Percentiles rank a stretch among this genome's conserved stretches.
phyloP scores from a whole-genome alignment of 495 filamentous ascomycete genomes.

The Parathielavia hyrcaniae region DNA sequence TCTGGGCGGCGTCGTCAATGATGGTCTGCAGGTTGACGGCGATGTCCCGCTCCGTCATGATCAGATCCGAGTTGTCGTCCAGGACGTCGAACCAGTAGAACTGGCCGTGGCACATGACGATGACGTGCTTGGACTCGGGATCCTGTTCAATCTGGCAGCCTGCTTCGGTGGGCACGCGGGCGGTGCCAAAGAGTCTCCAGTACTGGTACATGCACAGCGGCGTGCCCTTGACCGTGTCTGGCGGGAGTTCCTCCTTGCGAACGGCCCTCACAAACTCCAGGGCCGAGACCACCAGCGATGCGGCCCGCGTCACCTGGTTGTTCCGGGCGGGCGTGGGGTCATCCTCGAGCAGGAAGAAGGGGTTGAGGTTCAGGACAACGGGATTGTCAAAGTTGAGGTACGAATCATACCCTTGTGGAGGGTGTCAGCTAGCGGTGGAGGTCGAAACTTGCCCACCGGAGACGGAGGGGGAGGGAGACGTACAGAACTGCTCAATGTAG shows the following conservation, averaged over 20 bases:
- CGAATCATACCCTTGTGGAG: constrained; percentile 83
- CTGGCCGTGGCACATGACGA: constrained; percentile 92
- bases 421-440: background rate
- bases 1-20: constrained; percentile 80
- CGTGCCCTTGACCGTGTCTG: constrained; percentile 73
- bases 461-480: constrained; percentile 31
- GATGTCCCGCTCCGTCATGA: constrained; percentile 96
- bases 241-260: constrained; percentile 84
- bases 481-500: constrained; percentile 99
- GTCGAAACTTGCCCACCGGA: background rate
- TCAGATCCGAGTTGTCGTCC: constrained; percentile 87
- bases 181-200: constrained; percentile 90
- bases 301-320: constrained; percentile 91
- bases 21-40: constrained; percentile 88
- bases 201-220: constrained; percentile 98
- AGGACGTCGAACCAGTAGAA: constrained; percentile 99
- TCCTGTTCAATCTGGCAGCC: constrained; percentile 96
- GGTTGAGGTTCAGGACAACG: constrained; percentile 94
- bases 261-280: constrained; percentile 91
- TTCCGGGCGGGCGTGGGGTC: constrained; percentile 94
- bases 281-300: constrained; percentile 84
- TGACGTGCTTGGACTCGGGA: constrained; percentile 77
- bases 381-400: constrained; percentile 98
- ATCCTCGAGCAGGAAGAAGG: constrained; percentile 96
- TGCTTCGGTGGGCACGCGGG: constrained; percentile 88